Conservation (phyloP, 306 rosid genomes). For the Lablab purpureus region DNA sequence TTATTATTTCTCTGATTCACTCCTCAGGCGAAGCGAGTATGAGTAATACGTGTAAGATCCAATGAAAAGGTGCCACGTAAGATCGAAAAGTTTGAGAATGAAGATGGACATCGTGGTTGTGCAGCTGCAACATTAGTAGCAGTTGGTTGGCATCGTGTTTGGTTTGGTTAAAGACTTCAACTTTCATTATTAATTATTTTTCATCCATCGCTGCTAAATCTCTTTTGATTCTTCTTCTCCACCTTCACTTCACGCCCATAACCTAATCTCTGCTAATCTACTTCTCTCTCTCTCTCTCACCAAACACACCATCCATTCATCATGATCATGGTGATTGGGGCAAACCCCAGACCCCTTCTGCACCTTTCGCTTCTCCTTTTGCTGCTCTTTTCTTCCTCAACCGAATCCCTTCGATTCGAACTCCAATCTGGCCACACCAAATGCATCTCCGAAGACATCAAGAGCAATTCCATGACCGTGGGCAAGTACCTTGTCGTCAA, state of each 20-base stretch:
- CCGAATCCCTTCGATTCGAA: slow-evolving; percentile 86
- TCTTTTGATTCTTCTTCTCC: neutral
- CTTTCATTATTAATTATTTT: slow-evolving; percentile 35
- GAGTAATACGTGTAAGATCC: slow-evolving; percentile 57
- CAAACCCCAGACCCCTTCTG: slow-evolving; percentile 40
- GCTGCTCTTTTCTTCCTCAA: slow-evolving; percentile 55
- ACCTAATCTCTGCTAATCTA: neutral
- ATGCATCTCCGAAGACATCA: slow-evolving; percentile 92
- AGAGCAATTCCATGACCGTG: slow-evolving; percentile 85
- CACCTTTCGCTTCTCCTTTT: slow-evolving; percentile 42
- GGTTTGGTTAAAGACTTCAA: slow-evolving; percentile 25
- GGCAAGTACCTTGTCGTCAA: slow-evolving; percentile 79
- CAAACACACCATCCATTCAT: neutral
- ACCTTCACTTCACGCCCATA: neutral
- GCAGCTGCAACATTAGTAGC: slow-evolving; percentile 38
- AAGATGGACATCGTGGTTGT: slow-evolving; percentile 37
- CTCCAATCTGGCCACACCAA: slow-evolving; percentile 84
- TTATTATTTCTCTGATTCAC: neutral
- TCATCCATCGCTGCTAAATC: neutral
- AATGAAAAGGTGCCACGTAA: slow-evolving; percentile 50
- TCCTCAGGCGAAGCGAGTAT: neutral
- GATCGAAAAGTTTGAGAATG: slow-evolving; percentile 6
- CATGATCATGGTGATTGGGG: slow-evolving; percentile 31
- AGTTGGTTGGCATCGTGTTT: slow-evolving; percentile 32
- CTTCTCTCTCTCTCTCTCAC: neutral